Conservation (phyloP, 1,284 basidiomycete genomes). For the Tylopilus sp. region DNA sequence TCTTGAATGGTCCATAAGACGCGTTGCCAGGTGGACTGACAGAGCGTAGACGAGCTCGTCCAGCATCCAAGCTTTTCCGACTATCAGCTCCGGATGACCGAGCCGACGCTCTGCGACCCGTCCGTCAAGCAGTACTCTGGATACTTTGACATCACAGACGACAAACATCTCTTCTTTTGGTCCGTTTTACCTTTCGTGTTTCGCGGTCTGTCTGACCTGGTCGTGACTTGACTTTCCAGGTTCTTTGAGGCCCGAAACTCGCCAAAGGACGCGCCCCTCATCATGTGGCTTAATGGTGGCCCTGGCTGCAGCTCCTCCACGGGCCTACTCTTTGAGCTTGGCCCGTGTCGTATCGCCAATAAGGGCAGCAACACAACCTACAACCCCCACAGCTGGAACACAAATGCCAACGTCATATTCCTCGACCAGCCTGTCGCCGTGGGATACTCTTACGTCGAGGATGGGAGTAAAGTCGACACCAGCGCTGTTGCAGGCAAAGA, state of each 20-base stretch:
- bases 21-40: constrained; percentile 12
- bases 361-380: constrained; percentile 66
- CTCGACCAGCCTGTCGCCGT: constrained; percentile 88
- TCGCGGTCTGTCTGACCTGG: constrained; percentile 5
- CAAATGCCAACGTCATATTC: constrained; percentile 63
- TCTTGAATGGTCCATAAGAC: constrained; percentile 6
- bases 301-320: constrained; percentile 79
- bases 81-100: constrained; percentile 71
- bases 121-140: constrained; percentile 85
- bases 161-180: constrained; percentile 90
- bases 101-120: constrained; percentile 78
- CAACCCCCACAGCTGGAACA: constrained; percentile 82
- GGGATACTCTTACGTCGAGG: constrained; percentile 83
- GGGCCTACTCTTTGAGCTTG: constrained; percentile 84
- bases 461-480: constrained; percentile 68
- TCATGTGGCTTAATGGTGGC: constrained; percentile 90
- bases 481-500: constrained; percentile 78
- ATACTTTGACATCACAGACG: constrained; percentile 84
- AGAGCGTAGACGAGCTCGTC: constrained; percentile 64
- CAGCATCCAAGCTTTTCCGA: constrained; percentile 68
- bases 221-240: constrained; percentile 46
- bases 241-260: constrained; percentile 81
- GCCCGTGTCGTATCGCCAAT: constrained; percentile 75
- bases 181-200: constrained; percentile 32
- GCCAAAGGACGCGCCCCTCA: constrained; percentile 75